phyloP scores from a whole-genome alignment of 1,284 basidiomycete genomes.

The Sporisorium sorghi region DNA sequence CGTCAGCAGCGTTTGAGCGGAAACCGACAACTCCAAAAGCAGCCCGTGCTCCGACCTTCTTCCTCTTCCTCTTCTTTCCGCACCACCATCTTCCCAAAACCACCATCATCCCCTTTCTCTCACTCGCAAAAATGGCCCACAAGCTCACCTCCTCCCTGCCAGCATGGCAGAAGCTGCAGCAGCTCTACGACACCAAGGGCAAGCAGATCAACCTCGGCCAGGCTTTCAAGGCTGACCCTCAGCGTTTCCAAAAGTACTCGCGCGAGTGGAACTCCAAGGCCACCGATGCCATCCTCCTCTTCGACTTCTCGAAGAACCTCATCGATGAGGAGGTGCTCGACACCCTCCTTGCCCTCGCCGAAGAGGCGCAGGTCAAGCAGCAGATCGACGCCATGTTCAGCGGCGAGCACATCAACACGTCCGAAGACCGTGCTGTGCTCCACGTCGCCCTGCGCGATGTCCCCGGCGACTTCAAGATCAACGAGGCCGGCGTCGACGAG shows the following conservation, averaged over 20 bases:
- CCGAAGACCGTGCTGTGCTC: slow-evolving; percentile 93
- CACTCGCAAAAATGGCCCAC: slow-evolving; percentile 39
- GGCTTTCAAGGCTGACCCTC: slow-evolving; percentile 87
- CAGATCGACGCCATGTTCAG: slow-evolving; percentile 92
- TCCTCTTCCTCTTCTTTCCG: slow-evolving; percentile 3
- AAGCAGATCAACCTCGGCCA: slow-evolving; percentile 85
- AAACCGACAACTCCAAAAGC: not conserved
- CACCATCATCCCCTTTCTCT: not conserved
- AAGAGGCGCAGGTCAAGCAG: slow-evolving; percentile 86
- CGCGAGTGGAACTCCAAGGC: slow-evolving; percentile 77
- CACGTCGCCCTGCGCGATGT: slow-evolving; percentile 94
- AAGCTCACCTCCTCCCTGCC: slow-evolving; percentile 67
- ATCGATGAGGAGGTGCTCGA: slow-evolving; percentile 83
- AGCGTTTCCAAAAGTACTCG: slow-evolving; percentile 87
- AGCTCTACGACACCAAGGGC: slow-evolving; percentile 81
- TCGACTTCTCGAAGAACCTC: slow-evolving; percentile 97
- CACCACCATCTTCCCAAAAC: slow-evolving; percentile 14
- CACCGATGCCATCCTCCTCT: slow-evolving; percentile 81
- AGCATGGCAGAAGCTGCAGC: slow-evolving; percentile 90
- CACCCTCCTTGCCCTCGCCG: slow-evolving; percentile 81
- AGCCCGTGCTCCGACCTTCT: not conserved
- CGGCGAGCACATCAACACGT: slow-evolving; percentile 97
- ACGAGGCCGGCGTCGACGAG: slow-evolving; percentile 83
- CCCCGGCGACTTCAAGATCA: slow-evolving; percentile 75
- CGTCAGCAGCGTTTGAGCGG: slow-evolving; percentile 11